Conservation (phyloP, 1,284 basidiomycete genomes). For the Marasmius tenuissimus region DNA sequence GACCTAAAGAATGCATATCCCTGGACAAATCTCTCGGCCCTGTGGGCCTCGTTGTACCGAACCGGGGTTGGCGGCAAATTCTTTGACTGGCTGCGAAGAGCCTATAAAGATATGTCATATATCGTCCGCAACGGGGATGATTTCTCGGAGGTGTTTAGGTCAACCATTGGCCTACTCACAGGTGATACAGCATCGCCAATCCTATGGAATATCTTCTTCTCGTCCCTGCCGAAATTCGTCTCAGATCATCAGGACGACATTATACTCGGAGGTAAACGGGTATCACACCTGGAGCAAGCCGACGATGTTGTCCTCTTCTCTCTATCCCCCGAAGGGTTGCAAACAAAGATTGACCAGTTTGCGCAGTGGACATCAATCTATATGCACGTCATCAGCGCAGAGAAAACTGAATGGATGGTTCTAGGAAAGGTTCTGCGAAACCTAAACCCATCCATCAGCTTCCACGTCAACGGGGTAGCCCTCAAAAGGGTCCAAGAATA, state of each 20-base stretch:
- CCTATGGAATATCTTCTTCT: conserved; percentile 10
- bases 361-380: not conserved
- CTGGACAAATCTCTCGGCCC: not conserved
- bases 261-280: not conserved
- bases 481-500: not conserved
- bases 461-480: not conserved
- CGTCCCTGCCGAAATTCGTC: not conserved
- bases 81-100: conserved; percentile 6
- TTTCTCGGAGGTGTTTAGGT: not conserved
- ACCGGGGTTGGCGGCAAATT: not conserved
- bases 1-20: conserved; percentile 13
- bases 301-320: conserved; percentile 3
- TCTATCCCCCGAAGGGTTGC: not conserved
- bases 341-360: not conserved
- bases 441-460: not conserved
- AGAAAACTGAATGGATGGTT: not conserved
- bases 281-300: conserved; percentile 7
- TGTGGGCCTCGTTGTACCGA: not conserved
- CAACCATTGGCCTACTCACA: conserved; percentile 6
- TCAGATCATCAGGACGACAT: conserved; percentile 1
- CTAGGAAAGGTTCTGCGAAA: not conserved
- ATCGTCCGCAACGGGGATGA: not conserved
- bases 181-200: conserved; percentile 8
- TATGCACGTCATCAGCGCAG: not conserved
- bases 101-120: conserved; percentile 8